Conservation (phyloP, 352 stramenopile genomes). For the Phytophthora megakarya region DNA sequence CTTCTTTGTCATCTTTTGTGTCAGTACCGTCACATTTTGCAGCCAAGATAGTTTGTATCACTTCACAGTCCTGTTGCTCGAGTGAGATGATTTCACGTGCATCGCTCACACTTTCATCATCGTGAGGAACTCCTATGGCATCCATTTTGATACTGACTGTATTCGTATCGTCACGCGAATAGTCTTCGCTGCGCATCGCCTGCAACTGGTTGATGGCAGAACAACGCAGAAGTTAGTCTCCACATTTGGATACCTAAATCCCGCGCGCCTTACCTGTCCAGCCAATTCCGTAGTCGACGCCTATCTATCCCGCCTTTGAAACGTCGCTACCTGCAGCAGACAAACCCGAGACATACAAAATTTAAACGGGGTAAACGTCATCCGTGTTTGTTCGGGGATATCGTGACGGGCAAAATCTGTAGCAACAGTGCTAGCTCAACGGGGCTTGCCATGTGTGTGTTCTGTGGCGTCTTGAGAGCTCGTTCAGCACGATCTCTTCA, state of each 20-base stretch:
- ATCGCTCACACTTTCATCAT: neutral
- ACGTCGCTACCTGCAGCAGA: slow-evolving; percentile 16
- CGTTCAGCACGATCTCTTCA: slow-evolving; percentile 4
- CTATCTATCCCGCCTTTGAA: slow-evolving; percentile 20
- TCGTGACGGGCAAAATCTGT: slow-evolving; percentile 12
- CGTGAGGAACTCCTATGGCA: neutral
- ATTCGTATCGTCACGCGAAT: neutral
- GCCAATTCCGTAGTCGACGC: neutral
- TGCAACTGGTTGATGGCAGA: neutral
- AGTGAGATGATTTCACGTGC: neutral
- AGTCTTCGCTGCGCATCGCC: slow-evolving; percentile 11
- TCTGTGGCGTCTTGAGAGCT: slow-evolving; percentile 28
- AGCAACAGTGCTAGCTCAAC: slow-evolving; percentile 21
- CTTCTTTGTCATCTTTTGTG: neutral
- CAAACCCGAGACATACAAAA: slow-evolving; percentile 4
- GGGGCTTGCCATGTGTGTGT: slow-evolving; percentile 28
- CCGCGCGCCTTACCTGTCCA: neutral
- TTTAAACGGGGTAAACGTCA: slow-evolving; percentile 29
- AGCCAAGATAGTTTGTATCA: neutral
- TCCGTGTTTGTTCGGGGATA: slow-evolving; percentile 29
- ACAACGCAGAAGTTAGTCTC: neutral
- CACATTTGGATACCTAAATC: neutral
- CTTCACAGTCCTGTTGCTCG: neutral
- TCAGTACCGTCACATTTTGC: neutral
- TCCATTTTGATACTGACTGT: neutral